These are phyloP conservation scores for Fusarium sacchari DNA, from an alignment of 2,329 filamentous ascomycete species.

Conservation along the genomic window DNA sequence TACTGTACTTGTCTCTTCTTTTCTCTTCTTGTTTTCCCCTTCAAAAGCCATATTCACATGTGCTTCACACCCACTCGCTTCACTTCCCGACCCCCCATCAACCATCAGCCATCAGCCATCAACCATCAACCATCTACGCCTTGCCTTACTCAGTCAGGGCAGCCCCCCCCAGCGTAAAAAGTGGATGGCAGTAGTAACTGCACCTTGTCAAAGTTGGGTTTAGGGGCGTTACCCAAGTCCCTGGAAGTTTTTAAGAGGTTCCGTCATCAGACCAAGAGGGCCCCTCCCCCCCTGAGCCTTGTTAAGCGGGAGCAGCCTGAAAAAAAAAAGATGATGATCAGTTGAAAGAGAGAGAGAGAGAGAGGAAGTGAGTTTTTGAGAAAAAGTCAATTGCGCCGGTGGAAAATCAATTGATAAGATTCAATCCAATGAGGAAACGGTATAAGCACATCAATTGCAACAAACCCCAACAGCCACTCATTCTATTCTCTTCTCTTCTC, in stretches of 20 bases:
- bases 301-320: background rate
- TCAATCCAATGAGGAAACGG: constrained; percentile 4
- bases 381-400: constrained; percentile 2
- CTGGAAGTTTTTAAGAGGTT: constrained; percentile 21
- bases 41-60: constrained; percentile 5
- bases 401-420: background rate
- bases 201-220: constrained; percentile 17
- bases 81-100: constrained; percentile 3
- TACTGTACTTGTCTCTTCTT: background rate
- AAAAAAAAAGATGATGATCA: background rate
- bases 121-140: background rate
- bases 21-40: background rate
- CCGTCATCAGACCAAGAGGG: constrained; percentile 29
- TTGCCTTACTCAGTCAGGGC: constrained; percentile 24
- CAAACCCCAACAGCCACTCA: background rate
- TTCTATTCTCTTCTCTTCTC: background rate
- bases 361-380: background rate
- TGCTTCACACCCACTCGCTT: constrained; percentile 19
- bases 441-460: background rate
- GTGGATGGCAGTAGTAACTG: background rate
- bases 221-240: constrained; percentile 13
- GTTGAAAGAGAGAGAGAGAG: background rate
- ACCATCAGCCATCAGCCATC: background rate
- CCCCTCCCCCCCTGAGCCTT: background rate
- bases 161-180: background rate